Evolutionary conservation across 768 basidiomycete species (phyloP).

Genomic region (Lentinula sp.): DNA sequence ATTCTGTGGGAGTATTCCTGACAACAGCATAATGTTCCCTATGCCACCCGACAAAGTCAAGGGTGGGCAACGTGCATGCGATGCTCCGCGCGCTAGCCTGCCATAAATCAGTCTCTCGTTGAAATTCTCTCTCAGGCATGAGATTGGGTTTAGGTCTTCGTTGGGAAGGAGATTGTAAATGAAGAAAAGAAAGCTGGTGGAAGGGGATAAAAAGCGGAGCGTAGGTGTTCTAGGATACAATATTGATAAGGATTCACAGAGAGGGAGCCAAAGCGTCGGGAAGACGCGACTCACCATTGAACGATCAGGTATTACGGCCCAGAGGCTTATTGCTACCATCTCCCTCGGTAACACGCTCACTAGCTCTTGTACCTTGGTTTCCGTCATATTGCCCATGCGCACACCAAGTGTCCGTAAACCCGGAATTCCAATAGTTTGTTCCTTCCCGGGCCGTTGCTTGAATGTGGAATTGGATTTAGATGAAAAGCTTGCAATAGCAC

Average conservation of each 20-base stretch:
- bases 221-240: constrained; percentile 40
- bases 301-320: constrained; percentile 41
- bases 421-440: constrained; percentile 19
- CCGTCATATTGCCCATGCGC: constrained; percentile 44
- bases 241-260: background rate
- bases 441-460: background rate
- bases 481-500: constrained; percentile 1
- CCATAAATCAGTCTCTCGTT: constrained; percentile 53
- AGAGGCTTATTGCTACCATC: constrained; percentile 50
- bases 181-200: constrained; percentile 50
- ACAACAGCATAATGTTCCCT: constrained; percentile 66
- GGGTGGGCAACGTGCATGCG: constrained; percentile 38
- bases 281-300: background rate
- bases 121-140: constrained; percentile 55
- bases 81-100: constrained; percentile 42
- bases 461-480: background rate
- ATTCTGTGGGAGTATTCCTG: constrained; percentile 19
- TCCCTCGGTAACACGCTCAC: constrained; percentile 34
- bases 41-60: constrained; percentile 72
- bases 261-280: background rate
- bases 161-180: constrained; percentile 41
- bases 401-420: constrained; percentile 54
- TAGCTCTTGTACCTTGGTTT: constrained; percentile 28
- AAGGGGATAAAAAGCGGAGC: constrained; percentile 42
- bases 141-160: constrained; percentile 50